Evolutionary conservation across 2,329 filamentous ascomycete genomes (phyloP), one percentile per base, ranked within the genome.

Genomic region (Acephala macrosclerotiorum): DNA sequence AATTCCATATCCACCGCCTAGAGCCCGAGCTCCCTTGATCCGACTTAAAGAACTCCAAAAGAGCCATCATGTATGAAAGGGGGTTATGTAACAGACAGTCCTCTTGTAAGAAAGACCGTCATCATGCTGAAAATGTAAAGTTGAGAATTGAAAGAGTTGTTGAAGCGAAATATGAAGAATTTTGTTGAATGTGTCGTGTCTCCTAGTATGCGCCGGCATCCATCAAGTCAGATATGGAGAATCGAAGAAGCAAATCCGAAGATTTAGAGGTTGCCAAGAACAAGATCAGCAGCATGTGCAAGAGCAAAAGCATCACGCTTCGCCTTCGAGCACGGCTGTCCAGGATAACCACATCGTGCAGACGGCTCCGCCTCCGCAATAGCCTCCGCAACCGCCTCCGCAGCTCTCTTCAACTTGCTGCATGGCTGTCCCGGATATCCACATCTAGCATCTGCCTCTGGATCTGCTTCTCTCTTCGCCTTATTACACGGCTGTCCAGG

Each of bases 321-420:
- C 8, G 57, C 62, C 36, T 64, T 64, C 14, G 40, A 55, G 35
- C 69, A 71, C 22, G 63, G 63, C 38, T 70, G 68, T 25, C 70
- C 66, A 7, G 61, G 66, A 14, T 57, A 47, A 33, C 64, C 64
- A 29, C 70, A 71, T 62, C 67, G 59, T 25, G 57, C 57, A 40
- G 58, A 36, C 35, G 64, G 60, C 40, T 53, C 61, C 8, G 62
- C 33, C 33, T 61, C 60, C 20, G 64, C 55, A 20, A 55, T 49
- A 61, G 72, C 68, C 8, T 70, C 70, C 22, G 67, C 64, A n/a
- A 64, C 65, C 40, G 73, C 66, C 8, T 71, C 71, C 53, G 74
- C 71, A 11, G 61, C 69, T 65, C 74, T 73, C 72, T 74, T 76
- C 56, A 66, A 66, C 60, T 76, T 75, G 38, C 65, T 65, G 22